Base-by-base conservation (phyloP, 2,329 filamentous ascomycete species). In the Myriangium duriaei region DNA sequence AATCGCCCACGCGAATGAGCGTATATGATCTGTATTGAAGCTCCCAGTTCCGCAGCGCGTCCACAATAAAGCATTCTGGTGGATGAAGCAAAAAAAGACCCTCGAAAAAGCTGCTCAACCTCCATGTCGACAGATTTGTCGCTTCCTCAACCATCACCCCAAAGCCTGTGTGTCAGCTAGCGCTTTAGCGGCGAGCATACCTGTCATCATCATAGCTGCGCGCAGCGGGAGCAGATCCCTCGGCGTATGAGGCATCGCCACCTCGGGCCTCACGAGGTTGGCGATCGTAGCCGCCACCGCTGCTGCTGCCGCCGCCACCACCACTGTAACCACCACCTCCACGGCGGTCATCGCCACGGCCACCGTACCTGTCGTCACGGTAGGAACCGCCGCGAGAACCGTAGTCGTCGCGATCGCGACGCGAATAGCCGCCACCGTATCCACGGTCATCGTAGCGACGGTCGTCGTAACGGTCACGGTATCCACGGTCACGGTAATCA, bases 391-490 rank as follows among this genome's bases (percentile, higher is more conserved):
- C 36, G 21, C 36, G 36, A 42, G 48, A 45, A 37, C 58, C 61
- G 44, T 66, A 65, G 44, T 67, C 63, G 45, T 70, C 68, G 21
- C 36, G 36, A n/a, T 39, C 36, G 17, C 36, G 36, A 16, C 36
- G 36, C 7, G 21, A 26, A 26, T 26, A 26, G 43, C 64, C 61
- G 45, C 64, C 58, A 51, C 63, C 59, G 21, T 26, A 26, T 7
- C 55, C 56, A 40, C 65, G 63, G 37, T 67, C 66, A 45, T 73
- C 68, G 45, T 71, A 71, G 42, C 74, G 72, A 52, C 77, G 72
- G 43, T 79, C 75, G 45, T 80, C 77, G 50, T 73, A 72, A 49
- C 77, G 75, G 41, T 77, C 67, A 39, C 65, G 50, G 48, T 64
- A 66, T 24, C 52, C 50, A 47, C 64, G 61, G 42, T 66, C 64